Conservation (phyloP, 331 rosid genomes). For the Prunus yedoensis region DNA sequence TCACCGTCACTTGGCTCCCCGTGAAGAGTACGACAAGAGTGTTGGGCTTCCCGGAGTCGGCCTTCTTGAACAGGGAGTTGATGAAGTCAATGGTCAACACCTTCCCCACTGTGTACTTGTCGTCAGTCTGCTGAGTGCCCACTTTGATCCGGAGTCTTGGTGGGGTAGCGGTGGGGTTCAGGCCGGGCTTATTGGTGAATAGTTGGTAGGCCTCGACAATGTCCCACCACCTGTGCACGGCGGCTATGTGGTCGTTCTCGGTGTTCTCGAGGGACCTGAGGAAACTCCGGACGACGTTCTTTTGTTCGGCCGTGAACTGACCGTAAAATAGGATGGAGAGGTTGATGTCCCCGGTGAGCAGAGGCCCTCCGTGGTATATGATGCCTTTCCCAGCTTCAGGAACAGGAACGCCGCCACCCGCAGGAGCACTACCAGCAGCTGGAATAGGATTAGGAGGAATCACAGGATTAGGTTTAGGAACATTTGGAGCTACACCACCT, state of each 20-base stretch:
- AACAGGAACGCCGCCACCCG: background rate
- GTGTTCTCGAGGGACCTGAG: background rate
- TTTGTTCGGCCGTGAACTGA: background rate
- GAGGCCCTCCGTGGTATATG: constrained; percentile 17
- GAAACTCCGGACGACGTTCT: constrained; percentile 8
- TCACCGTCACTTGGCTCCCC: background rate
- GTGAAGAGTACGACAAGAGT: background rate
- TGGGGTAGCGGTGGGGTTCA: background rate
- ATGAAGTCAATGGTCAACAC: constrained; percentile 5
- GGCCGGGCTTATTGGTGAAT: background rate
- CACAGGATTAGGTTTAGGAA: too few relatives aligned
- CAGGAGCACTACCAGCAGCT: background rate
- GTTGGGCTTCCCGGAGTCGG: constrained; percentile 7
- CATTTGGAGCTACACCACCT: too few relatives aligned
- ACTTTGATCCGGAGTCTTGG: constrained; percentile 5
- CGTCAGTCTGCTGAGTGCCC: constrained; percentile 7
- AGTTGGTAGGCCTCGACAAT: constrained; percentile 11
- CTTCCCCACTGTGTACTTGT: background rate
- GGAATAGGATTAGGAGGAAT: background rate
- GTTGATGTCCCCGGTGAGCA: constrained; percentile 6
- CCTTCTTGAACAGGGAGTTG: background rate
- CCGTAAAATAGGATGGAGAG: constrained; percentile 15
- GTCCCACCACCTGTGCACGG: constrained; percentile 9
- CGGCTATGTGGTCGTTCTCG: background rate
- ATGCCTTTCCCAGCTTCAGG: background rate